These are phyloP conservation scores for Aspergillus calidoustus DNA, from an alignment of 2,329 filamentous ascomycete species.

Conservation along the genomic window DNA sequence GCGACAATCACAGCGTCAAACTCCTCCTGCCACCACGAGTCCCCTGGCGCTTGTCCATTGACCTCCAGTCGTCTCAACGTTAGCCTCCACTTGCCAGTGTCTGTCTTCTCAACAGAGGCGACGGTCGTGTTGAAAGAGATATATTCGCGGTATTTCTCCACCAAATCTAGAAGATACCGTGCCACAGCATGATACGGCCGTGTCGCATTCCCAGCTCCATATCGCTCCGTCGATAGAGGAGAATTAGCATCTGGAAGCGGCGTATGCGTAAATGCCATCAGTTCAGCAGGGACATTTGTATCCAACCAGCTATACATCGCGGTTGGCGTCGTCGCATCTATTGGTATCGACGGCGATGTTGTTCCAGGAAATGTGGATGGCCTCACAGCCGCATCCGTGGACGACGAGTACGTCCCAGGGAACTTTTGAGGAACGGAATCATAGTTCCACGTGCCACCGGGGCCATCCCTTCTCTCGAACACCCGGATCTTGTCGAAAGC, in stretches of 20 bases:
- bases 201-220: constrained; percentile 29
- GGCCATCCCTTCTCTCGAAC: constrained; percentile 36
- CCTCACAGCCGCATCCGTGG: not conserved
- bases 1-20: constrained; percentile 52
- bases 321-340: constrained; percentile 31
- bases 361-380: constrained; percentile 24
- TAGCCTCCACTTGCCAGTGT: constrained; percentile 32
- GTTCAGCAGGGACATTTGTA: constrained; percentile 34
- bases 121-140: constrained; percentile 40
- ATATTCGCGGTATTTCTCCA: constrained; percentile 30
- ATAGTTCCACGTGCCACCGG: constrained; percentile 39
- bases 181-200: constrained; percentile 31
- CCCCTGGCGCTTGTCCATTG: constrained; percentile 15
- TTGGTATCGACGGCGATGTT: constrained; percentile 18
- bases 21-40: constrained; percentile 45
- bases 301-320: constrained; percentile 31
- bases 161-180: constrained; percentile 29
- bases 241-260: constrained; percentile 32
- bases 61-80: constrained; percentile 37
- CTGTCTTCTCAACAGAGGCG: constrained; percentile 38
- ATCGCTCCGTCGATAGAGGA: constrained; percentile 24
- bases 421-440: constrained; percentile 31
- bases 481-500: constrained; percentile 36
- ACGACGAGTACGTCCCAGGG: constrained; percentile 24
- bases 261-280: constrained; percentile 36